Evolutionary conservation across 495 filamentous ascomycete species (phyloP).

Genomic region (Penicillium odoratum): DNA sequence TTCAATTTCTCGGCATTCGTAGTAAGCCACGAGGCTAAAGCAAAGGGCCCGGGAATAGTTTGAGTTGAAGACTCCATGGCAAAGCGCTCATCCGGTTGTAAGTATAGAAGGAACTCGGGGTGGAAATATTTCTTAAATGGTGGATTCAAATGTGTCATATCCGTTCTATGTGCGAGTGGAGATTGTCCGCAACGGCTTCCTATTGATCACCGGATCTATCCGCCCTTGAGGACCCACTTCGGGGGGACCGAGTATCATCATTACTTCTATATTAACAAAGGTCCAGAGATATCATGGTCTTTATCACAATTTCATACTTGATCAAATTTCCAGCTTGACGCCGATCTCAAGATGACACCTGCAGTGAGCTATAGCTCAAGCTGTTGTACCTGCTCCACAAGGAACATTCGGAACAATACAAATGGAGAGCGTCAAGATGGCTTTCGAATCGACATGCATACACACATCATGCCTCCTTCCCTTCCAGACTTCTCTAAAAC

Average conservation of each 20-base stretch:
- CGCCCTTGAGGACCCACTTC: slow-evolving; percentile 5
- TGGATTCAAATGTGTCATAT: background rate
- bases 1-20: slow-evolving; percentile 78
- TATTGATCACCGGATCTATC: slow-evolving; percentile 19
- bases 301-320: background rate
- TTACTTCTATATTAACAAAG: background rate
- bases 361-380: background rate
- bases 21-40: slow-evolving; percentile 54
- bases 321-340: background rate
- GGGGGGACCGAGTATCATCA: background rate
- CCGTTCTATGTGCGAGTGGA: background rate
- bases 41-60: slow-evolving; percentile 15
- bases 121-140: background rate
- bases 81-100: background rate
- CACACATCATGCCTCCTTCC: slow-evolving; percentile 26
- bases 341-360: background rate
- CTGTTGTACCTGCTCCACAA: slow-evolving; percentile 1
- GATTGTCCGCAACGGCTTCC: slow-evolving; percentile 13
- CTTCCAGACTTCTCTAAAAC: slow-evolving; percentile 20
- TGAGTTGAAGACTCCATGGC: background rate
- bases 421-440: slow-evolving; percentile 5
- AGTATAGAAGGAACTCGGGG: background rate
- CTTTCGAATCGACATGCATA: slow-evolving; percentile 26
- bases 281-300: too few relatives aligned
- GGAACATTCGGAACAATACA: background rate